Conservation (phyloP, 768 basidiomycete species). For the Termitomyces heimii region DNA sequence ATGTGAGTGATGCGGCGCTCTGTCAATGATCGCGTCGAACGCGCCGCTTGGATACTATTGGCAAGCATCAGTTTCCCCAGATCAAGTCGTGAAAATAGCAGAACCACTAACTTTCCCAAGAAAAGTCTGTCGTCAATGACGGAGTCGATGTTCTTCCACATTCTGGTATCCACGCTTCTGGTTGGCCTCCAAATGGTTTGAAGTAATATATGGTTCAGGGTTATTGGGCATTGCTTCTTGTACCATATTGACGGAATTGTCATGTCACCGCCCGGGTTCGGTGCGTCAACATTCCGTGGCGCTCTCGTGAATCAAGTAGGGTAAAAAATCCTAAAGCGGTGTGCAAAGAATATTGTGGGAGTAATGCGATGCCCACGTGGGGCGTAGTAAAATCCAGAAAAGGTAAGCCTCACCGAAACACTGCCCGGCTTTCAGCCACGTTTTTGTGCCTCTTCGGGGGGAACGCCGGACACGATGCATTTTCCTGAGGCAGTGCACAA, state of each 20-base stretch:
- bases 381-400: constrained; percentile 4
- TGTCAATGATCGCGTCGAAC: constrained; percentile 62
- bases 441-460: constrained; percentile 19
- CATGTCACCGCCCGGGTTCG: constrained; percentile 19
- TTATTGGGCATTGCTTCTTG: constrained; percentile 14
- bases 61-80: constrained; percentile 10
- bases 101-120: constrained; percentile 64
- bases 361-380: constrained; percentile 22
- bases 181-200: constrained; percentile 5
- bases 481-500: constrained; percentile 24
- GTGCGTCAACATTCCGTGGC: constrained; percentile 1
- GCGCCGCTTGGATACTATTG: constrained; percentile 60
- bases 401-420: constrained; percentile 13
- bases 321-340: constrained; percentile 22
- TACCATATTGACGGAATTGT: constrained; percentile 17
- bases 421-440: constrained; percentile 13
- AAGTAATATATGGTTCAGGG: constrained; percentile 10
- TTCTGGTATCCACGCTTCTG: constrained; percentile 20
- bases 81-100: constrained; percentile 11
- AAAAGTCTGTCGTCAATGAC: constrained; percentile 62
- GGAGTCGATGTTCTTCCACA: constrained; percentile 67
- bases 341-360: constrained; percentile 19
- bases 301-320: constrained; percentile 11
- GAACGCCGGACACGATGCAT: constrained; percentile 17
- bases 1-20: constrained; percentile 78